A percentile compares a stretch with the other conserved stretches of the same genome.
phyloP scores from a whole-genome alignment of 495 filamentous ascomycete genomes.

The Podospora sp. region DNA sequence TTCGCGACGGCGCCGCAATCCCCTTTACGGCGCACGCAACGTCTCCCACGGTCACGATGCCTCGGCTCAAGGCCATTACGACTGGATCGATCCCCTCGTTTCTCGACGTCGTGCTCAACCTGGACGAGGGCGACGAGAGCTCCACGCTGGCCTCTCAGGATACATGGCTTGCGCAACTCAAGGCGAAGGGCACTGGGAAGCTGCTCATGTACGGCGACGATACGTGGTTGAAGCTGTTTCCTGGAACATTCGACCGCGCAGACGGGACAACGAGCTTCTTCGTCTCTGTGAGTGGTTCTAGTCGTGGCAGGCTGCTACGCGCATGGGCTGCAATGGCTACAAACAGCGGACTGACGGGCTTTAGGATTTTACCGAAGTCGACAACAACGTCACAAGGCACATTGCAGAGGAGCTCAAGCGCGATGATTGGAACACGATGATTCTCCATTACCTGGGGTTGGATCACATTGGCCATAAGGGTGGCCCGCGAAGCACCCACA shows the following conservation, averaged over 20 bases:
- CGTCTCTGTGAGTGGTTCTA: slow-evolving; percentile 73
- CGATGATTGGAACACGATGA: slow-evolving; percentile 88
- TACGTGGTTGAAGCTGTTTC: slow-evolving; percentile 97
- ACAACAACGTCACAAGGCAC: slow-evolving; percentile 95
- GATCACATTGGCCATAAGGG: slow-evolving; percentile 98
- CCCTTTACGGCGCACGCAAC: slow-evolving; percentile 97
- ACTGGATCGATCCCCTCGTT: slow-evolving; percentile 97
- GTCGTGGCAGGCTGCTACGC: neutral
- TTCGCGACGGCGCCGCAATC: slow-evolving; percentile 76
- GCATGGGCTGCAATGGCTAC: slow-evolving; percentile 3
- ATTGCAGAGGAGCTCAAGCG: slow-evolving; percentile 71
- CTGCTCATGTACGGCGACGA: slow-evolving; percentile 97
- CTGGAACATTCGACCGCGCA: slow-evolving; percentile 75
- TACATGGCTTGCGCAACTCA: slow-evolving; percentile 93
- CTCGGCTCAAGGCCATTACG: slow-evolving; percentile 93
- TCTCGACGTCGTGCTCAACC: slow-evolving; percentile 93
- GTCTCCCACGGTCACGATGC: slow-evolving; percentile 97
- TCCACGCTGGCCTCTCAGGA: slow-evolving; percentile 86
- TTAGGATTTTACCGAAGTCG: slow-evolving; percentile 96
- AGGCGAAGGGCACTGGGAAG: slow-evolving; percentile 66
- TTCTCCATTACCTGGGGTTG: slow-evolving; percentile 93
- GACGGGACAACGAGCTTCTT: slow-evolving; percentile 98
- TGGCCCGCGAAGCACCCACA: slow-evolving; percentile 85
- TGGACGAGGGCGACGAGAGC: slow-evolving; percentile 89
- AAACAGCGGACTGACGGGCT: neutral